Evolutionary conservation across 2,329 filamentous ascomycete species (phyloP), one percentile per base, ranked within the genome.

Genomic region (Verticillium nubilum): DNA sequence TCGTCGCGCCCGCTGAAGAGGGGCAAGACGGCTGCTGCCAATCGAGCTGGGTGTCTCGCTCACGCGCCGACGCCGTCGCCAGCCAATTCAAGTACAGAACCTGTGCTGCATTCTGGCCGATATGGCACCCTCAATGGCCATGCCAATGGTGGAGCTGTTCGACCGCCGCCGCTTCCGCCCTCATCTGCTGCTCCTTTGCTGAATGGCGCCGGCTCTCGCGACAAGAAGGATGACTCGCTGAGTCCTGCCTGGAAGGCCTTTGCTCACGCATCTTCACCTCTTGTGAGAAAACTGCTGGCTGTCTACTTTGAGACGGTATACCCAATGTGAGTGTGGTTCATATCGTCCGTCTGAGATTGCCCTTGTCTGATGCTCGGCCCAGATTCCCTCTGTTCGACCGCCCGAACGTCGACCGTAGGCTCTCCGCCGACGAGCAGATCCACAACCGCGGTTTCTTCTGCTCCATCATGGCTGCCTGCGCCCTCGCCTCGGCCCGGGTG

Each of bases 231-330:
- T 17, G 52, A 50, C 28, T 17, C 29, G 17, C 29, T 60, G 27
- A 58, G 54, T 50, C 59, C 55, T 64, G 68, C 74, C 56, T 65
- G 63, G 28, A 70, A 70, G 47, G 59, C 42, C 23, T 60, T 60
- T 23, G 59, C 59, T 15, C 28, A 35, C 17, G 59, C 59, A n/a
- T 54, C 52, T 3, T 28, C 29, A 15, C n/a, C 52, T 19, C 52
- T 62, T 37, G 75, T 81, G 50, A 68, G 72, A 56, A 70, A 74
- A 65, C 68, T 80, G n/a, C 70, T 80, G 26, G 73, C 79, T 17
- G 70, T 82, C 17, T 83, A 81, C 69, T 79, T 80, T 67, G 77
- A 82, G 60, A 74, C 80, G 52, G 76, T 82, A n/a, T 82, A 82
- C 67, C 80, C 80, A 2, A 77, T 82, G 67, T 77, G 29, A 54